phyloP scores from a whole-genome alignment of 2,329 filamentous ascomycete genomes.

The Metarhizium anisopliae region DNA sequence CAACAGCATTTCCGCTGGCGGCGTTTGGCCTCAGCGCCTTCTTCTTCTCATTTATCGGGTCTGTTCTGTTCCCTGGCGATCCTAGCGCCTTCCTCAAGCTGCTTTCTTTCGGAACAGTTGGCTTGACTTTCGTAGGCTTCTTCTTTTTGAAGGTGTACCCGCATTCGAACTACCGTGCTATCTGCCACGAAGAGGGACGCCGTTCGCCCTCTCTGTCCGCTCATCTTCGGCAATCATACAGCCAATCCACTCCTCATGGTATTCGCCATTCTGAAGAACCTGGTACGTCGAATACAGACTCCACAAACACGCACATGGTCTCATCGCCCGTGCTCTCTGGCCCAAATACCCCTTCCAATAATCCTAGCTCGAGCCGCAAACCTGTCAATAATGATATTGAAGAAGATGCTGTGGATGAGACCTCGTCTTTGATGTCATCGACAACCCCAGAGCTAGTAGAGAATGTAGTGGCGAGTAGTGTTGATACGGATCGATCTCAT shows the following conservation, averaged over 20 bases:
- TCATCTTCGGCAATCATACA: neutral
- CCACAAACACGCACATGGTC: neutral
- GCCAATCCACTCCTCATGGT: neutral
- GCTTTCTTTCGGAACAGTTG: slow-evolving; percentile 69
- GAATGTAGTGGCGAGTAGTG: slow-evolving; percentile 46
- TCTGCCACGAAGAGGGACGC: slow-evolving; percentile 29
- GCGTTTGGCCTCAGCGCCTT: slow-evolving; percentile 93
- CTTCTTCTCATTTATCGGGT: slow-evolving; percentile 80
- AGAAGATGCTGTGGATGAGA: slow-evolving; percentile 55
- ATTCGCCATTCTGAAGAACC: slow-evolving; percentile 42
- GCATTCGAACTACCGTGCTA: slow-evolving; percentile 43
- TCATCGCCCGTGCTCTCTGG: neutral
- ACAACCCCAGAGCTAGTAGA: slow-evolving; percentile 43
- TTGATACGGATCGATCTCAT: slow-evolving; percentile 66
- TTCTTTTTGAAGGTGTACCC: slow-evolving; percentile 75
- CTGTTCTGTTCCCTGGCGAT: slow-evolving; percentile 71
- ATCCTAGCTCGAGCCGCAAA: neutral
- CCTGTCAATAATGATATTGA: slow-evolving; percentile 8
- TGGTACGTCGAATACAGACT: slow-evolving; percentile 47
- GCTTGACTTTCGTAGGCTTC: slow-evolving; percentile 66
- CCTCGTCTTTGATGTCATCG: slow-evolving; percentile 70
- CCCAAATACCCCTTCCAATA: neutral
- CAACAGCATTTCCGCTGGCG: slow-evolving; percentile 85
- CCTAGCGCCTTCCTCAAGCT: slow-evolving; percentile 75
- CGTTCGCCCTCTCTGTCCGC: slow-evolving; percentile 1